Base-by-base conservation (phyloP, 2,329 filamentous ascomycete species). In the Ceratocystis alfenasii region DNA sequence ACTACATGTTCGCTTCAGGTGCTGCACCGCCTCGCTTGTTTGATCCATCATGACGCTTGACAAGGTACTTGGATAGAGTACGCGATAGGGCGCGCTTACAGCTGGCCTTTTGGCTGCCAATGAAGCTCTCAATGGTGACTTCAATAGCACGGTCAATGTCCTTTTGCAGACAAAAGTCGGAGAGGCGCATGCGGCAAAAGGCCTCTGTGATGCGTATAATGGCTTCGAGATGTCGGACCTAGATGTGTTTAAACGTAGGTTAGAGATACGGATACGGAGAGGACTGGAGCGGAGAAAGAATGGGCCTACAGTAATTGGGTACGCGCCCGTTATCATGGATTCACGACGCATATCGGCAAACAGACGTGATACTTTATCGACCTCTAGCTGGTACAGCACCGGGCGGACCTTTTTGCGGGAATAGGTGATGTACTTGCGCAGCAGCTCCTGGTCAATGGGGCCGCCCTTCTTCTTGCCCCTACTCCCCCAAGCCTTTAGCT, bases 81-180 rank as follows among this genome's bases (percentile, higher is more conserved):
- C 94, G 83, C 0, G 91, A 89, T 57, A 99, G 82, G 17, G 94
- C 91, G 80, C 96, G 96, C 83, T 97, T 99, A 78, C 90, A 94
- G 78, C 90, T 95, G 72, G 97, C 85, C 79, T 99, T 99, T 75
- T 99, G 94, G 71, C 89, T 95, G 68, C 89, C 90, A 55, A 99
- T 90, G 73, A 99, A 99, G 66, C 89, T 95, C 70, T 97, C 92
- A 1, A 99, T 90, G 0, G 94, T 95, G 5, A 99, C 94, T 15
- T 92, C 90, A 72, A 99, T 99, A 67, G 94, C 94, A 55, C 94
- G 90, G 76, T 99, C 94, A 71, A 99, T 96, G 73, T 99, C 94
- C 68, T 88, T 84, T 1, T 88, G 78, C 5, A 88, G 87, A 76
- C 93, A 96, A 79, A 96, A 97, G 70, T 99, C 94, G 0, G 89